Conservation (phyloP, 495 filamentous ascomycete genomes). For the Pyrenopolyporus hunteri region DNA sequence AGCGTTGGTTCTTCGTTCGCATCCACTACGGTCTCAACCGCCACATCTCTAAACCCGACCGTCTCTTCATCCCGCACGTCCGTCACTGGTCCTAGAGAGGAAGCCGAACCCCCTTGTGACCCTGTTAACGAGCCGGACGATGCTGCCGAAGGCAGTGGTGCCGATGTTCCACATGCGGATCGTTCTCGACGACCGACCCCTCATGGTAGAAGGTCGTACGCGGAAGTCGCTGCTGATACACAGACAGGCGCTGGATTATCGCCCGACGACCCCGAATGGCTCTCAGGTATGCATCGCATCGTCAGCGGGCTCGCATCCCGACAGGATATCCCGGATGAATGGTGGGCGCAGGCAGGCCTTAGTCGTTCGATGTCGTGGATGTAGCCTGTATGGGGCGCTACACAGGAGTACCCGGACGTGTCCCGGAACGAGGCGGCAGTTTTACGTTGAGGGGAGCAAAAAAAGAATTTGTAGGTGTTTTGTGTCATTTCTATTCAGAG, state of each 20-base stretch:
- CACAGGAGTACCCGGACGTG: not conserved
- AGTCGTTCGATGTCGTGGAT: constrained; percentile 62
- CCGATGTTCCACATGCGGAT: not conserved
- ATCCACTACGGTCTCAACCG: constrained; percentile 61
- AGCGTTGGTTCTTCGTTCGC: constrained; percentile 82
- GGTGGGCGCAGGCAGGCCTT: constrained; percentile 77
- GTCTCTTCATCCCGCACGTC: constrained; percentile 46
- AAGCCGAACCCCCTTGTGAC: constrained; percentile 49
- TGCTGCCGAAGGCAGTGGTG: constrained; percentile 45
- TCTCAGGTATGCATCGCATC: constrained; percentile 70
- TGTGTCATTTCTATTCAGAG: too few relatives aligned
- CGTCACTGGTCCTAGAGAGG: constrained; percentile 42
- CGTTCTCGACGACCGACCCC: not conserved
- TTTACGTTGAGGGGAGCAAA: not conserved
- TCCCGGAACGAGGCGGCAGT: not conserved
- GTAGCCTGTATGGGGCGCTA: not conserved
- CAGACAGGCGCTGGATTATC: constrained; percentile 18
- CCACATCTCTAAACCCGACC: constrained; percentile 44
- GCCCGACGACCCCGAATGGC: constrained; percentile 51
- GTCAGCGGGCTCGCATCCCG: constrained; percentile 67
- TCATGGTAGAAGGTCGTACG: constrained; percentile 41
- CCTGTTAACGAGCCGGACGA: constrained; percentile 43
- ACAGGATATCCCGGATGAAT: constrained; percentile 75
- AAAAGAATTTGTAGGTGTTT: constrained; percentile 2
- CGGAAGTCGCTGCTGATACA: constrained; percentile 40